Evolutionary conservation across 768 basidiomycete species (phyloP), one percentile per base, ranked within the genome.

Genomic region (Boletus sp.): DNA sequence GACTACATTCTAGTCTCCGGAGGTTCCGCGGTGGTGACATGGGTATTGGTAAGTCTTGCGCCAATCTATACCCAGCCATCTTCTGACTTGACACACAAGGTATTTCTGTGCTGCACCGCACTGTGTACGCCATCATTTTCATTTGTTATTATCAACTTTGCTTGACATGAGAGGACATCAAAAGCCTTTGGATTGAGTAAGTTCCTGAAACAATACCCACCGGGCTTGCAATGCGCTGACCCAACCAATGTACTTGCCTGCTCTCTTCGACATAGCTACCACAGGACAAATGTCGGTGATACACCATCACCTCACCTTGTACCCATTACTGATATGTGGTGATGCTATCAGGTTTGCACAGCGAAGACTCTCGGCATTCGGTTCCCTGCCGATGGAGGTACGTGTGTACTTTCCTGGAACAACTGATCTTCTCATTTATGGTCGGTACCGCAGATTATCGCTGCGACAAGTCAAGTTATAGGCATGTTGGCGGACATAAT

Each of bases 181-280:
- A 50, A 40, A 70, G 69, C 41, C 6, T 70, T 67, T 52, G 70
- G 69, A 14, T 50, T 67, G 35, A 56, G 69, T 72, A 9, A 57
- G 70, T 62, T 5, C 15, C 10, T n/a, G 29, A 35, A 25, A 34
- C 33, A 11, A 37, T 32, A 4, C 37, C 15, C 21, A 32, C 21
- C 27, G 23, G 1, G 7, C 29, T 15, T 7, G 6, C 7, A 1
- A 3, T 34, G 34, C 39, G 40, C 21, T 56, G 29, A 67, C 15
- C 23, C 5, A 23, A 44, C 27, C 7, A 13, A 34, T 34, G 15
- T 10, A 8, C 39, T 30, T 15, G 2, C 9, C 11, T 10, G 11
- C 17, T 10, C 15, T 30, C n/a, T 39, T 45, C 15, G 1, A 23
- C 34, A 37, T 32, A 72, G 69, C 46, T 37, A 50, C 57, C 11